These are phyloP conservation scores for Ogataea sp. DNA, from an alignment of 805 yeast species.

Conservation along the genomic window DNA sequence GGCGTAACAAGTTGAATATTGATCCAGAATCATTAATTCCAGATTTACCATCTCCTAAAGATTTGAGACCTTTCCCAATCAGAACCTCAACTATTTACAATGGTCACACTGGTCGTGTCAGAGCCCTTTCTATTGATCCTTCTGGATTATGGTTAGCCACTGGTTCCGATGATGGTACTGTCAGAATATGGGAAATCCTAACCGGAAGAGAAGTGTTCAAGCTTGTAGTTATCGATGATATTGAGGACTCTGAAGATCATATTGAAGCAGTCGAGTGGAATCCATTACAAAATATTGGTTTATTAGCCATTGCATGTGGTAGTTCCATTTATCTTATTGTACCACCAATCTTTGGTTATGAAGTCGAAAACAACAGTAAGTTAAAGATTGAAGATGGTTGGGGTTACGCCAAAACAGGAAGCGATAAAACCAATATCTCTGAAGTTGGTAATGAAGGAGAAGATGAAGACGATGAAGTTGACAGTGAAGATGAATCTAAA, in stretches of 20 bases:
- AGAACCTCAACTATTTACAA: constrained; percentile 73
- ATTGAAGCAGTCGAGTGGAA: constrained; percentile 85
- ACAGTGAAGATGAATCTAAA: constrained; percentile 9
- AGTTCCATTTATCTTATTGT: constrained; percentile 70
- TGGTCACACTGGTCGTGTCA: constrained; percentile 80
- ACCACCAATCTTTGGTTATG: constrained; percentile 89
- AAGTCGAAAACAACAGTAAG: constrained; percentile 73
- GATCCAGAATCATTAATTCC: constrained; percentile 96
- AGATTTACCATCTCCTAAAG: constrained; percentile 94
- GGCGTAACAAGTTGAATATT: constrained; percentile 81
- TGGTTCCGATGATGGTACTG: constrained; percentile 94
- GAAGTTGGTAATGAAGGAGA: constrained; percentile 33
- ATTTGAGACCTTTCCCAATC: constrained; percentile 94
- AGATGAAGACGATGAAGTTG: constrained; percentile 24
- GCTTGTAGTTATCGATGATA: constrained; percentile 35
- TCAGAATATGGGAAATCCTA: constrained; percentile 92
- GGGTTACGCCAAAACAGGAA: constrained; percentile 56
- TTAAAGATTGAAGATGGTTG: constrained; percentile 82
- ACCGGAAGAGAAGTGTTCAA: constrained; percentile 91
- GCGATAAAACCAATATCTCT: constrained; percentile 17
- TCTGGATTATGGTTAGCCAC: constrained; percentile 94
- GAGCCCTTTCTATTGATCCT: constrained; percentile 80
- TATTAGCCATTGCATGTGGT: constrained; percentile 79
- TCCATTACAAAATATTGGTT: constrained; percentile 67
- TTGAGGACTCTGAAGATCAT: constrained; percentile 60